These are phyloP conservation scores for Fusarium newnesense DNA, from an alignment of 2,329 filamentous ascomycete species.

Conservation along the genomic window DNA sequence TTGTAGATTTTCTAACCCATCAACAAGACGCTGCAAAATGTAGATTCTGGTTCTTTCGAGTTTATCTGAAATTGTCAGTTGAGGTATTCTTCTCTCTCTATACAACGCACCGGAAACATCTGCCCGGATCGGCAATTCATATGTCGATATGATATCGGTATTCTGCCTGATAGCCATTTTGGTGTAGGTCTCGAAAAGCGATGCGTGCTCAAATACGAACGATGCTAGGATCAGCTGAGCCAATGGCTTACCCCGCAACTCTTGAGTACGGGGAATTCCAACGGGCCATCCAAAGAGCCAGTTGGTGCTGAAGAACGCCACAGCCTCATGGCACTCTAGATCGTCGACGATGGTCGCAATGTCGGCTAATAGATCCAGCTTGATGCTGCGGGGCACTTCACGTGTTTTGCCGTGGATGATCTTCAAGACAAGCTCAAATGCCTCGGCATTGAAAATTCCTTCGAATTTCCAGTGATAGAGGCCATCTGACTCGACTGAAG, in stretches of 20 bases:
- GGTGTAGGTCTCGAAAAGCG: not conserved
- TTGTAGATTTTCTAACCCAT: fast-evolving
- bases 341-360: not conserved
- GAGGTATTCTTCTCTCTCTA: fast-evolving
- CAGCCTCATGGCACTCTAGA: not conserved
- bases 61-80: fast-evolving
- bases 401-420: not conserved
- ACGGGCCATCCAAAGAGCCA: not conserved
- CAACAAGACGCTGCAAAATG: fast-evolving
- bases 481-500: not conserved
- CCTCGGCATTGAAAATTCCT: fast-evolving
- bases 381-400: fast-evolving
- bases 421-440: not conserved
- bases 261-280: not conserved
- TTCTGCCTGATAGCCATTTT: not conserved
- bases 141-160: fast-evolving
- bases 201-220: not conserved
- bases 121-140: not conserved
- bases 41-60: not conserved
- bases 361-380: not conserved
- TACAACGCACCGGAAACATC: not conserved
- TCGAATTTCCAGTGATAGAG: not conserved
- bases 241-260: not conserved
- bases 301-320: fast-evolving
- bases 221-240: not conserved